Conservation (phyloP, 257 asterid species). For the Vinca minor region DNA sequence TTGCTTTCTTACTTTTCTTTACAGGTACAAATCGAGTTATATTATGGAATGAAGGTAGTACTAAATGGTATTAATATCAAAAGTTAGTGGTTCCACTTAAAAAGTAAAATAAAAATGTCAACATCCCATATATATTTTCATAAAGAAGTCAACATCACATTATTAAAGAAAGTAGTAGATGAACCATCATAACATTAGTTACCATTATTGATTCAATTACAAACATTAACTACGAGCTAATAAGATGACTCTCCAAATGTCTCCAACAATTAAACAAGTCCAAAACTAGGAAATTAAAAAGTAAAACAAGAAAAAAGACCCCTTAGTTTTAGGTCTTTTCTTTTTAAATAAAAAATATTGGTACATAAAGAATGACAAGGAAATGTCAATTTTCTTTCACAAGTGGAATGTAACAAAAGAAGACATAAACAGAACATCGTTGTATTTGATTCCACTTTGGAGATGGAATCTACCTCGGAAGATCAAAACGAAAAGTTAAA, state of each 20-base stretch:
- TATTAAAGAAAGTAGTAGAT: background rate
- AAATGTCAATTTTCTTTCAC: background rate
- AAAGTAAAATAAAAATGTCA: no score
- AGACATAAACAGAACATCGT: no score
- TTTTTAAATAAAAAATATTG: no score
- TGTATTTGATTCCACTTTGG: background rate
- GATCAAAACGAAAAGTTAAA: no score
- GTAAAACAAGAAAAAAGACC: no score
- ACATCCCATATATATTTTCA: background rate
- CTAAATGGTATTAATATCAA: no score
- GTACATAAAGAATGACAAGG: background rate
- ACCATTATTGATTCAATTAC: background rate
- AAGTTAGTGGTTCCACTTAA: no score
- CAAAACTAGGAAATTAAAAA: background rate
- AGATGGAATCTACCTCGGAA: background rate
- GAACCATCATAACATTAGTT: constrained; percentile 1
- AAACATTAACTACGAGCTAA: background rate
- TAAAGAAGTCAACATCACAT: background rate
- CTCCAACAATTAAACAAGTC: background rate
- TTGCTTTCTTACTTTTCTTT: no score
- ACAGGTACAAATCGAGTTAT: no score
- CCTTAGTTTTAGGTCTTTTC: background rate
- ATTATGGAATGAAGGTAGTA: no score
- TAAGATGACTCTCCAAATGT: background rate
- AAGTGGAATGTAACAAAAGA: background rate